A percentile compares a stretch with the other conserved stretches of the same genome.
phyloP scores from a whole-genome alignment of 345 rosid species.

The Pseudoturritis turrita region DNA sequence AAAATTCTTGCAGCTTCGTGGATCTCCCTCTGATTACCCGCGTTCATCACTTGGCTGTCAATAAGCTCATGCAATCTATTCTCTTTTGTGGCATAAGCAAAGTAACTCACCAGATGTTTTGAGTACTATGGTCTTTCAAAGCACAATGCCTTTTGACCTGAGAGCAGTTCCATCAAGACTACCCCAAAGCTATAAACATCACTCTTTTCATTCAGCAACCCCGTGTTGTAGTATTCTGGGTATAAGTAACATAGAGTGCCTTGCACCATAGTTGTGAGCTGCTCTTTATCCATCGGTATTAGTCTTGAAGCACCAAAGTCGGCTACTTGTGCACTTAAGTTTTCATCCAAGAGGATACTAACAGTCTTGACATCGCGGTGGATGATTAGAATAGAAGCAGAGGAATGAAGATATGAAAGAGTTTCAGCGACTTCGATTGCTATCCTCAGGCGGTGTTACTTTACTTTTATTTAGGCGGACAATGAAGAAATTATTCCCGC shows the following conservation, averaged over 20 bases:
- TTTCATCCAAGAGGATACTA: conserved; percentile 40
- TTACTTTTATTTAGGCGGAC: too few relatives aligned
- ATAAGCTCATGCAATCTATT: conserved; percentile 9
- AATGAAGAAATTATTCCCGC: too few relatives aligned
- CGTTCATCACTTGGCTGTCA: not conserved
- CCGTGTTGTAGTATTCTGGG: conserved; percentile 36
- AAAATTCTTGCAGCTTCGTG: conserved; percentile 7
- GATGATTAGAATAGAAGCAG: conserved; percentile 37
- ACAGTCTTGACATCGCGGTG: conserved; percentile 47
- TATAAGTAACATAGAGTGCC: conserved; percentile 45
- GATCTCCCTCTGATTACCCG: conserved; percentile 4
- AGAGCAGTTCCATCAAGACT: conserved; percentile 37
- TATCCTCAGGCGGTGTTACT: conserved; percentile 31
- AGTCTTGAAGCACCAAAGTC: conserved; percentile 50
- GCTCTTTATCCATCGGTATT: conserved; percentile 34
- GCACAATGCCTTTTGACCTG: conserved; percentile 29
- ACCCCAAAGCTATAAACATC: conserved; percentile 54
- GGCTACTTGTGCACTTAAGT: conserved; percentile 40
- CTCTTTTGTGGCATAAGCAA: conserved; percentile 17
- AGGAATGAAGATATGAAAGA: conserved; percentile 42
- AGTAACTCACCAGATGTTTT: conserved; percentile 30
- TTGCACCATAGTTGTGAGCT: conserved; percentile 42
- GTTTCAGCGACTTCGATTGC: conserved; percentile 36
- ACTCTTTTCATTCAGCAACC: conserved; percentile 33
- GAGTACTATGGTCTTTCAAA: conserved; percentile 15